Conservation (phyloP, 2,329 filamentous ascomycete species). For the Exserohilum turcica region DNA sequence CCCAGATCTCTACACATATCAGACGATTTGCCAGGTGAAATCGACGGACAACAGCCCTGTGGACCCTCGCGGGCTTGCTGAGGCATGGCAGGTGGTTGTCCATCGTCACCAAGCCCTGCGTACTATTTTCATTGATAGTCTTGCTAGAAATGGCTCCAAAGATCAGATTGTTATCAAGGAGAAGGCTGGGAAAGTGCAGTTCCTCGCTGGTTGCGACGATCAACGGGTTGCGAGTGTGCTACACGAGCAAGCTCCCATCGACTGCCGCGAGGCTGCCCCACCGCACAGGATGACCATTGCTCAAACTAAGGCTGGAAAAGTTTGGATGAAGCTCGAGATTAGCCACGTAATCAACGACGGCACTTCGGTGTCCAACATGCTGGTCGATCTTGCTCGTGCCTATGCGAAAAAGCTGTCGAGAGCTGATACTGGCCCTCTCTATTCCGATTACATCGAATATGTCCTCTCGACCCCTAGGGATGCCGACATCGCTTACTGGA, state of each 20-base stretch:
- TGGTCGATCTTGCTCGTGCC: slow-evolving; percentile 53
- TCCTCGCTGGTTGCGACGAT: slow-evolving; percentile 32
- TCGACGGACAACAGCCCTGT: slow-evolving; percentile 23
- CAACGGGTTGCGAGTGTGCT: slow-evolving; percentile 21
- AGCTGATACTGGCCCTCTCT: slow-evolving; percentile 44
- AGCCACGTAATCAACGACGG: slow-evolving; percentile 60
- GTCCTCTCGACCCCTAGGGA: slow-evolving; percentile 36
- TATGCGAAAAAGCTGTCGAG: slow-evolving; percentile 51
- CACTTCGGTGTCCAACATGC: slow-evolving; percentile 55
- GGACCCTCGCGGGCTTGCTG: slow-evolving; percentile 34
- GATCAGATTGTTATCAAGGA: slow-evolving; percentile 42
- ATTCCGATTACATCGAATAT: slow-evolving; percentile 47
- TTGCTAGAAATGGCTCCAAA: slow-evolving; percentile 39
- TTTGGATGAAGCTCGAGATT: slow-evolving; percentile 57
- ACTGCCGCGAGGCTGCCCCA: slow-evolving; percentile 42
- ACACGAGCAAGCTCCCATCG: slow-evolving; percentile 28
- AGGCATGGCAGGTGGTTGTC: slow-evolving; percentile 45
- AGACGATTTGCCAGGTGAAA: slow-evolving; percentile 38
- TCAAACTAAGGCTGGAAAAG: slow-evolving; percentile 43
- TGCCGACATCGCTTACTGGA: slow-evolving; percentile 53
- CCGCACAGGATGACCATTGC: slow-evolving; percentile 56
- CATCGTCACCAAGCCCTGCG: slow-evolving; percentile 40
- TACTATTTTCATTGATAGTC: slow-evolving; percentile 44
- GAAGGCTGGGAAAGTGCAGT: slow-evolving; percentile 31
- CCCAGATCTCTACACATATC: slow-evolving; percentile 38